These are phyloP conservation scores for Picochlorum sp. DNA, from an alignment of 139 green algal species.

Conservation along the genomic window DNA sequence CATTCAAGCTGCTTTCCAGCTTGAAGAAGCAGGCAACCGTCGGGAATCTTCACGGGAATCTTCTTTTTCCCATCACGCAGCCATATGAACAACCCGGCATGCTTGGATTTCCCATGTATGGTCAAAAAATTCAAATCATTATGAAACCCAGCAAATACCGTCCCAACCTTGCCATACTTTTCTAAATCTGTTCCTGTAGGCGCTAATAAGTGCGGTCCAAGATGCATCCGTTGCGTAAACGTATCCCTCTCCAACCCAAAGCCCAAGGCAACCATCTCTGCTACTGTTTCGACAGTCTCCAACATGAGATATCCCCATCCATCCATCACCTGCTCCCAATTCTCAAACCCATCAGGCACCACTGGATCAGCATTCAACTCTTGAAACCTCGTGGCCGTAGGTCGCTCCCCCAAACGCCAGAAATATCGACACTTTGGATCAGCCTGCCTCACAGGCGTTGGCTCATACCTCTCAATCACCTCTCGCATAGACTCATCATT, in stretches of 20 bases:
- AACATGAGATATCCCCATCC: conserved; percentile 70
- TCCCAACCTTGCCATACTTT: conserved; percentile 28
- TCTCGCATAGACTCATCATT: conserved; percentile 34
- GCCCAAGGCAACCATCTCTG: conserved; percentile 54
- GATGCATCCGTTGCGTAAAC: conserved; percentile 61
- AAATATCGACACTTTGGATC: conserved; percentile 90
- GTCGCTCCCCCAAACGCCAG: conserved; percentile 64
- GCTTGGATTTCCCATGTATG: conserved; percentile 72
- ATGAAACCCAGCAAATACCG: conserved; percentile 78
- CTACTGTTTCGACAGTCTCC: conserved; percentile 32
- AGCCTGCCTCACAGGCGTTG: conserved; percentile 37
- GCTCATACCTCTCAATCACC: conserved; percentile 27
- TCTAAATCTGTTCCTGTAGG: conserved; percentile 59
- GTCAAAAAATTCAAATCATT: conserved; percentile 93
- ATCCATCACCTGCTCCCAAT: conserved; percentile 74
- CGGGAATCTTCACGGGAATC: conserved; percentile 57
- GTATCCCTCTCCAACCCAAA: conserved; percentile 55
- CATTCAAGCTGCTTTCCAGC: conserved; percentile 89
- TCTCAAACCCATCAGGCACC: conserved; percentile 57
- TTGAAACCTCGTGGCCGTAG: conserved; percentile 43
- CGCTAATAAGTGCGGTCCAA: conserved; percentile 81
- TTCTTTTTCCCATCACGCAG: conserved; percentile 54
- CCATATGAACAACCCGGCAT: conserved; percentile 69
- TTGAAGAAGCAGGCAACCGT: conserved; percentile 80
- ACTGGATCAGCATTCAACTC: conserved; percentile 83